A percentile compares a stretch with the other conserved stretches of the same genome.
Conservation (phyloP, 495 filamentous ascomycete species). For the Haplographium delicatum region DNA sequence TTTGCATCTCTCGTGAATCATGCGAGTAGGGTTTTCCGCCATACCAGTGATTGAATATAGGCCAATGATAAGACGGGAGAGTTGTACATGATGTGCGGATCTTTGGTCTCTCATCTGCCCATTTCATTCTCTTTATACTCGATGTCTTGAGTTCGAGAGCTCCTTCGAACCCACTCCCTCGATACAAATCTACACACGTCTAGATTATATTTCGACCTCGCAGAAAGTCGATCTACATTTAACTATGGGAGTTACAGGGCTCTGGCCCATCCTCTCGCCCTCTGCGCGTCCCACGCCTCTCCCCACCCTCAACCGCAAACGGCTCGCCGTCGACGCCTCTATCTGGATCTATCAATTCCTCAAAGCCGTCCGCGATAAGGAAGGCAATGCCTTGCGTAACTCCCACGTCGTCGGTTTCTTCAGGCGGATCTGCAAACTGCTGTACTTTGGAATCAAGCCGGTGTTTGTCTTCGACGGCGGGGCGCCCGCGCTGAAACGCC, state of each 20-base stretch:
- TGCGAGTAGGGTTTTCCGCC: too few relatives aligned
- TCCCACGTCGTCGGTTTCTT: constrained; percentile 97
- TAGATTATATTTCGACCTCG: not conserved
- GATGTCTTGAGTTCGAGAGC: constrained; percentile 5
- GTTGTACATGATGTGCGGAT: constrained; percentile 2
- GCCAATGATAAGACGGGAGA: not conserved
- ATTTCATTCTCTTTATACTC: not conserved
- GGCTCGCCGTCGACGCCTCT: constrained; percentile 92
- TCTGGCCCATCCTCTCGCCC: constrained; percentile 92
- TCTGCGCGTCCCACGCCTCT: constrained; percentile 89
- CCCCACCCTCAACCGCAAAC: constrained; percentile 90
- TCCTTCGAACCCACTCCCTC: not conserved
- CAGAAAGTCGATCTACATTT: not conserved
- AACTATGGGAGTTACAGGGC: constrained; percentile 91
- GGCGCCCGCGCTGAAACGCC: constrained; percentile 83
- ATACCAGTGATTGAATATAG: not conserved
- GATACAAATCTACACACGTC: not conserved
- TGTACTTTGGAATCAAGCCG: constrained; percentile 93
- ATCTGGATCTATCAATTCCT: constrained; percentile 99
- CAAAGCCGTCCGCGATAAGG: constrained; percentile 96
- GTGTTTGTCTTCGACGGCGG: constrained; percentile 99
- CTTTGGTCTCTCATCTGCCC: constrained; percentile 3
- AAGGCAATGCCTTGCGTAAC: constrained; percentile 94
- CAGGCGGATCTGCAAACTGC: constrained; percentile 91
- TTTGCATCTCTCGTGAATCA: too few relatives aligned